Evolutionary conservation across 176 grass and related monocot genomes (phyloP), one percentile per base, ranked within the genome.

Genomic region (Eragrostis curvula): DNA sequence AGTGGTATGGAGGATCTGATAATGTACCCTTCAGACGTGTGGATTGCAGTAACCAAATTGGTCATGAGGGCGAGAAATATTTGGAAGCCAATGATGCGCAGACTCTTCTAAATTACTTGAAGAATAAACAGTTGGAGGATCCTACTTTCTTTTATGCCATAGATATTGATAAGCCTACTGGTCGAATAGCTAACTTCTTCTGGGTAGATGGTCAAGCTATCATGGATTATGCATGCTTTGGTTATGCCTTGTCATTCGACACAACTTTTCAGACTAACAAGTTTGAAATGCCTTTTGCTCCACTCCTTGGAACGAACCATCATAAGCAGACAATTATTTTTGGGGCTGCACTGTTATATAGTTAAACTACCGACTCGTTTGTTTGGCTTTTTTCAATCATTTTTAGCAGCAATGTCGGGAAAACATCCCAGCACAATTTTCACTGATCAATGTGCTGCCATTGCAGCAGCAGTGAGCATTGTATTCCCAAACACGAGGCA

Each of bases 351-450:
- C 85, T 89, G 59, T 68, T 89, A 47, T 71, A 69, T 21, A 82
- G 85, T 76, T 82, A 85, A 76, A 3, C 13, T 15, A 18, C 6
- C 3, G 16, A 89, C 18, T 85, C 82, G 13, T 89, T 84, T 61
- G 57, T 56, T 61, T 89, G 87, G 82, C 45, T n/a, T 89, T 59
- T 81, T 89, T 68, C 68, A 79, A 59, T 85, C 82, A 58, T 89
- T 89, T 75, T 51, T 81, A 47, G 66, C 25, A 1, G 82, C 87
- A 63, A 89, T 89, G 87, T 58, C 15, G 47, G 82, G 82, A 16
- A 84, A 81, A 43, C 75, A 85, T 71, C 67, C n/a, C n/a, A n/a
- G n/a, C n/a, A n/a, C n/a, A n/a, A n/a, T n/a, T n/a, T n/a, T n/a
- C n/a, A n/a, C n/a, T n/a, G n/a, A n/a, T n/a, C n/a, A n/a, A n/a